Evolutionary conservation across 345 rosid genomes (phyloP), one percentile per base, ranked within the genome.

Genomic region (Gossypium anomalum): DNA sequence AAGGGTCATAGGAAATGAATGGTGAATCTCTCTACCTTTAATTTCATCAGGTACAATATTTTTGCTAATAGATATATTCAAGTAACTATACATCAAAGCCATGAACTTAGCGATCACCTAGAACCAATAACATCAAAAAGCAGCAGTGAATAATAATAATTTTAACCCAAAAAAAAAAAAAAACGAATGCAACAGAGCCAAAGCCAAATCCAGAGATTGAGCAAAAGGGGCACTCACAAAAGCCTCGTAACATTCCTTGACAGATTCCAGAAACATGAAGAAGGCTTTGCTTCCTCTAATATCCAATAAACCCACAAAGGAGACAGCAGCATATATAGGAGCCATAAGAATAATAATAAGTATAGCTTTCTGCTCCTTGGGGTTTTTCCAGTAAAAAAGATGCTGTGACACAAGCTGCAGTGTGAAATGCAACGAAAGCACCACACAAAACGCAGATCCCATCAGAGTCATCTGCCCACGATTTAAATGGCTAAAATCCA

Each of bases 21-120:
- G 99, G 78, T 89, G 96, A 72, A 95, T 85, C 75, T 91, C 94
- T 82, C 97, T 87, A 29, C 99, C 99, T 86, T 95, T 93, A 78
- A 89, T 80, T 75, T 75, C 96, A 82, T 93, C 97, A 0, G 97
- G 98, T 65, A 93, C 93, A 43, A 89, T 76, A 70, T 78, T 82
- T 59, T 76, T 87, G 45, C 86, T 93, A 63, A 90, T 91, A 9
- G 99, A 95, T 82, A 95, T 91, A 63, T 91, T 90, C 78, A 95
- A 78, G 82, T 91, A 93, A 76, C 97, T 90, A 77, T 91, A 95
- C 92, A 95, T 66, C 86, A 95, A 85, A 70, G 90, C 94, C 89
- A 93, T 74, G 80, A 95, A 93, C 80, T 91, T 95, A 52, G 98
- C 97, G 80, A 95, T 89, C 64, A 91, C 99, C 99, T 95, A 89